A percentile compares a stretch with the other conserved stretches of the same genome.
These are phyloP conservation scores for Myrmaecium sp. DNA, from an alignment of 2,329 filamentous ascomycete genomes.

Conservation along the genomic window DNA sequence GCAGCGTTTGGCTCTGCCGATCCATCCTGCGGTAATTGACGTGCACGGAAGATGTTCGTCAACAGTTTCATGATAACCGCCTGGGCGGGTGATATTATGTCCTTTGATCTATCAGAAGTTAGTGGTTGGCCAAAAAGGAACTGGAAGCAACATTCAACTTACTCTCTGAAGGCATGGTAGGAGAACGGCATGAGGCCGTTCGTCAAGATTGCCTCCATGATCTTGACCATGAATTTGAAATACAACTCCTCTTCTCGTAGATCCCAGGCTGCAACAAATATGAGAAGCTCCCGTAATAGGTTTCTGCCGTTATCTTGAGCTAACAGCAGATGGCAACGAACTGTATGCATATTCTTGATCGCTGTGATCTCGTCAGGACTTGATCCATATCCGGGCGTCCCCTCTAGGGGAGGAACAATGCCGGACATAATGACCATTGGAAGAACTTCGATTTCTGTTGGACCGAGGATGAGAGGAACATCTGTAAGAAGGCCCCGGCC, in stretches of 20 bases:
- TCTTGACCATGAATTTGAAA: slow-evolving; percentile 91
- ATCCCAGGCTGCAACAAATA: slow-evolving; percentile 96
- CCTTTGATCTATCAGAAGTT: slow-evolving; percentile 44
- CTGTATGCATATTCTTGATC: slow-evolving; percentile 67
- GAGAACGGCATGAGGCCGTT: slow-evolving; percentile 82
- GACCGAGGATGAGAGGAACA: slow-evolving; percentile 83
- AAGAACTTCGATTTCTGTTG: slow-evolving; percentile 85
- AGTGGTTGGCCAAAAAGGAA: slow-evolving; percentile 2
- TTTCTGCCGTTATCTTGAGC: slow-evolving; percentile 84
- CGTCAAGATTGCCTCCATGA: slow-evolving; percentile 81
- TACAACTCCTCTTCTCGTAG: slow-evolving; percentile 85
- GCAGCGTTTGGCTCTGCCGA: slow-evolving; percentile 3
- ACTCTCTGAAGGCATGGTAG: slow-evolving; percentile 75
- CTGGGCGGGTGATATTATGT: slow-evolving; percentile 90
- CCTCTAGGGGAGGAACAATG: slow-evolving; percentile 67
- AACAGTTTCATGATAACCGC: slow-evolving; percentile 82
- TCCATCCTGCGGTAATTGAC: slow-evolving; percentile 22
- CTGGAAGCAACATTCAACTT: slow-evolving; percentile 5
- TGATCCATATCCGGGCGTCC: slow-evolving; percentile 36
- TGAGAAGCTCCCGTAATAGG: slow-evolving; percentile 72
- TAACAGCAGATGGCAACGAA: slow-evolving; percentile 75
- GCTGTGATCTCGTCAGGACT: slow-evolving; percentile 36
- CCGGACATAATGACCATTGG: slow-evolving; percentile 97
- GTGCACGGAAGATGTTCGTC: slow-evolving; percentile 68
- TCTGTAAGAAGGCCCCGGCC: slow-evolving; percentile 77